Evolutionary conservation across 768 basidiomycete genomes (phyloP).

Genomic region (Lactifluus pinguis): DNA sequence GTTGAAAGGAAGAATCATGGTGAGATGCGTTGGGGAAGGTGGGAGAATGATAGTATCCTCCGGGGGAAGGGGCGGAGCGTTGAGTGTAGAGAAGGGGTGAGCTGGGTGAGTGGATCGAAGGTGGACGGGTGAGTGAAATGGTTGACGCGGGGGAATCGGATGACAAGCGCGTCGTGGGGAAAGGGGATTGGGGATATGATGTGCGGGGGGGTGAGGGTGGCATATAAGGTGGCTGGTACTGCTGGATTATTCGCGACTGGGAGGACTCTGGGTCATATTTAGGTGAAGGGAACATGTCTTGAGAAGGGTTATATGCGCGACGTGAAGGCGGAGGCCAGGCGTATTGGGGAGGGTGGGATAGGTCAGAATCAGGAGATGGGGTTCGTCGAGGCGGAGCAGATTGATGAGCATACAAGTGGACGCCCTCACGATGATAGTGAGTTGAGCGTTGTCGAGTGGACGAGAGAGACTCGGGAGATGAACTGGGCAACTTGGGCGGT

Average conservation of each 20-base stretch:
- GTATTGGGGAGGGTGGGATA: neutral
- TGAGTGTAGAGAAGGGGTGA: conserved; percentile 12
- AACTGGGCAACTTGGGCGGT: conserved; percentile 2
- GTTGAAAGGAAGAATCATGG: conserved; percentile 2
- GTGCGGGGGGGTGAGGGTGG: conserved; percentile 7
- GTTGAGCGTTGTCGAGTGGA: neutral
- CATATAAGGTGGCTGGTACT: neutral
- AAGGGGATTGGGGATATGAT: conserved; percentile 12
- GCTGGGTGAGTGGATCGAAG: conserved; percentile 7
- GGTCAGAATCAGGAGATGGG: conserved; percentile 21
- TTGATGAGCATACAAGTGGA: conserved; percentile 21
- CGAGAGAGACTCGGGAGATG: neutral
- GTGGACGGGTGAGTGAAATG: conserved; percentile 5
- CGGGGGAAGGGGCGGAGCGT: neutral
- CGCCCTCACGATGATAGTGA: conserved; percentile 11
- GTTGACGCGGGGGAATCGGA: conserved; percentile 11
- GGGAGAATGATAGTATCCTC: conserved; percentile 4
- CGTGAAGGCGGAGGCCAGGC: conserved; percentile 1
- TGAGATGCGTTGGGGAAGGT: neutral
- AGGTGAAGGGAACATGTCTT: conserved; percentile 1
- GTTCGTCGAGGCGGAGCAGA: conserved; percentile 18
- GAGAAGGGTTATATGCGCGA: conserved; percentile 4
- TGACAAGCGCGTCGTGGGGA: conserved; percentile 1
- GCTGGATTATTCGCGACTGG: conserved; percentile 7
- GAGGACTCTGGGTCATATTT: neutral